Evolutionary conservation across 768 basidiomycete genomes (phyloP).

Genomic region (Russula earlei): DNA sequence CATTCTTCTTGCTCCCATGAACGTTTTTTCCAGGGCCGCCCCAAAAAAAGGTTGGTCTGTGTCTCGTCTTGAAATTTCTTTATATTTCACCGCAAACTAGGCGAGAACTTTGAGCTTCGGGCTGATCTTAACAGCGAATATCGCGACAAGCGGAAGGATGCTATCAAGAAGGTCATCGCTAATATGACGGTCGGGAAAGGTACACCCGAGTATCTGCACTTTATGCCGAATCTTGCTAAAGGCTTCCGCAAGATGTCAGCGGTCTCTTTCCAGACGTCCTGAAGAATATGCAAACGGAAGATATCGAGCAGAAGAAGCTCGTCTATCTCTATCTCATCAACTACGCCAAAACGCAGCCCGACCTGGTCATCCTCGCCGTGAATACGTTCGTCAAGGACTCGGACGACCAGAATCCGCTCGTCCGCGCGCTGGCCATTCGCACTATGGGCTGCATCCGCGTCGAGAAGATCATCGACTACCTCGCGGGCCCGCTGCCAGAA

Average conservation of each 20-base stretch:
- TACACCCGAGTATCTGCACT: constrained; percentile 25
- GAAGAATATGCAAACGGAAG: constrained; percentile 99
- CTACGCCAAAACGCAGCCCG: constrained; percentile 97
- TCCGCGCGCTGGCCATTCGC: constrained; percentile 90
- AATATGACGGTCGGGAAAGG: constrained; percentile 99
- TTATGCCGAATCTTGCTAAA: background rate
- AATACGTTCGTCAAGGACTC: constrained; percentile 99
- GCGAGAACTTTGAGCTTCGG: constrained; percentile 95
- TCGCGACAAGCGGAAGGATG: constrained; percentile 92
- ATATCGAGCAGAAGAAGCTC: constrained; percentile 98
- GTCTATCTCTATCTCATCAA: constrained; percentile 99
- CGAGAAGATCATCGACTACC: constrained; percentile 98
- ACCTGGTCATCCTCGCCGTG: constrained; percentile 96
- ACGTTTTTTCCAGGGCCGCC: constrained; percentile 20
- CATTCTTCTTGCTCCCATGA: background rate
- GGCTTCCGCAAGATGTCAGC: constrained; percentile 57
- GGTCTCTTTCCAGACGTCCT: constrained; percentile 97
- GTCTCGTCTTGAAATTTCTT: too few species aligned
- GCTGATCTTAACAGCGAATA: constrained; percentile 97
- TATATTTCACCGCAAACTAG: constrained; percentile 28
- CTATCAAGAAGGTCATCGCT: constrained; percentile 94
- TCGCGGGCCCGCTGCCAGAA: constrained; percentile 92
- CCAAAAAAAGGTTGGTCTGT: constrained; percentile 22
- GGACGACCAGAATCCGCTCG: constrained; percentile 92
- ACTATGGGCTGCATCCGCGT: constrained; percentile 97